These are phyloP conservation scores for Carex arenaria DNA, from an alignment of 202 grass and related monocot genomes.

Conservation along the genomic window DNA sequence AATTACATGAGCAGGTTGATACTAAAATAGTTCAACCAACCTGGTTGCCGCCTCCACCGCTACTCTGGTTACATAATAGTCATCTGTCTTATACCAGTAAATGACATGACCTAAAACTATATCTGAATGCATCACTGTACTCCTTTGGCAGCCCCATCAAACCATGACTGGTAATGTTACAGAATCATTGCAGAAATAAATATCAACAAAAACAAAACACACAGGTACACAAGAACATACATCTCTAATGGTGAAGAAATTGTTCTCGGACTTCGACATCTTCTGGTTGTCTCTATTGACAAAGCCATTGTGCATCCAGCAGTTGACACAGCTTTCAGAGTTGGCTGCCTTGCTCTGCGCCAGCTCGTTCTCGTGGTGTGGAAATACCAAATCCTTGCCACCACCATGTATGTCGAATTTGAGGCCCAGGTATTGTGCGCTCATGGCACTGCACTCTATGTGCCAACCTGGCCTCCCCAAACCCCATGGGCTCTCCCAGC, in stretches of 20 bases:
- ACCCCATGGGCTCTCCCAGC: constrained; percentile 92
- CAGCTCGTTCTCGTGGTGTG: constrained; percentile 95
- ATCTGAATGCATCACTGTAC: background rate
- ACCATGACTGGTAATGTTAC: background rate
- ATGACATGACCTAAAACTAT: background rate
- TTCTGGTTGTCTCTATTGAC: constrained; percentile 92
- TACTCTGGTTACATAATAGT: background rate
- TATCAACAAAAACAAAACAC: background rate
- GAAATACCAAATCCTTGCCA: constrained; percentile 87
- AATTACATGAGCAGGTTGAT: background rate
- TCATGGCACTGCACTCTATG: constrained; percentile 99
- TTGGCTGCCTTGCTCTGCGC: constrained; percentile 74
- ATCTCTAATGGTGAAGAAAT: constrained; percentile 96
- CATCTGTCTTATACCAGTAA: background rate
- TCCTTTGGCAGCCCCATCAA: background rate
- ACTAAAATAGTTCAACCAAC: background rate
- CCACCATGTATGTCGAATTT: constrained; percentile 97
- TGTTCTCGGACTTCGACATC: constrained; percentile 93
- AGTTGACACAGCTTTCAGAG: constrained; percentile 57
- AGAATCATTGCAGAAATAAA: background rate
- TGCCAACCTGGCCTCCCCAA: constrained; percentile 88
- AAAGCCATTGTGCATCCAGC: constrained; percentile 66
- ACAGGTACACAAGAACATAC: constrained; percentile 33
- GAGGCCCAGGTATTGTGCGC: constrained; percentile 62
- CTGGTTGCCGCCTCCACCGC: background rate